Evolutionary conservation across 768 basidiomycete genomes (phyloP).

Genomic region (Pulveroboletus sp.): DNA sequence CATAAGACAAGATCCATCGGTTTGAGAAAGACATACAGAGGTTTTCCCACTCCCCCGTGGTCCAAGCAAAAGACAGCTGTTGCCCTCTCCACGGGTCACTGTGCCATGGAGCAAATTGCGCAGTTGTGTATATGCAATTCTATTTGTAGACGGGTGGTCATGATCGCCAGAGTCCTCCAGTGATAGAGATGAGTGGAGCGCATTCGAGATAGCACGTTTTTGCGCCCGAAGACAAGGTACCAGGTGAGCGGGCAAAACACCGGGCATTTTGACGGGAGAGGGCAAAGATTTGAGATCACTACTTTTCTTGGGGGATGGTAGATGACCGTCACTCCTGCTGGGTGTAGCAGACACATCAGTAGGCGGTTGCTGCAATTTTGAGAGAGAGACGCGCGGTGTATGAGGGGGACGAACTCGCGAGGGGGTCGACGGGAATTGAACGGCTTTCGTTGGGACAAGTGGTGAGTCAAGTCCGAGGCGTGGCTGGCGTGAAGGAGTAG

Average conservation of each 20-base stretch:
- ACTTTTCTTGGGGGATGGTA: slow-evolving; percentile 15
- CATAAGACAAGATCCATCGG: slow-evolving; percentile 1
- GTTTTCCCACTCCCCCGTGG: slow-evolving; percentile 87
- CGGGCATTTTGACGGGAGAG: slow-evolving; percentile 21
- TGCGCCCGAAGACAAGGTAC: slow-evolving; percentile 47
- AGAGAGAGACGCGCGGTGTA: slow-evolving; percentile 17
- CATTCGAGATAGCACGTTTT: slow-evolving; percentile 50
- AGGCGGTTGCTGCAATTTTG: slow-evolving; percentile 1
- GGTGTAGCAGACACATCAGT: slow-evolving; percentile 17
- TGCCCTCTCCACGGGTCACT: slow-evolving; percentile 78
- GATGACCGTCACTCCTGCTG: slow-evolving; percentile 6
- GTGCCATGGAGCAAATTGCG: slow-evolving; percentile 67
- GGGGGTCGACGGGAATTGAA: slow-evolving; percentile 15
- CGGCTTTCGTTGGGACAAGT: background rate
- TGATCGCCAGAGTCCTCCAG: slow-evolving; percentile 30
- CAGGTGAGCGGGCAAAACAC: slow-evolving; percentile 38
- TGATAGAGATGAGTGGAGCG: slow-evolving; percentile 34
- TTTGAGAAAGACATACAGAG: slow-evolving; percentile 38
- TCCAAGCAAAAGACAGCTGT: slow-evolving; percentile 86
- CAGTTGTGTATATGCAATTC: slow-evolving; percentile 52
- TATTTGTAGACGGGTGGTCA: slow-evolving; percentile 42
- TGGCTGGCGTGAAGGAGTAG: slow-evolving; percentile 17
- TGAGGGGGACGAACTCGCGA: slow-evolving; percentile 10
- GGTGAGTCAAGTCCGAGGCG: background rate
- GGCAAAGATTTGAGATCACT: background rate